Base-by-base conservation (phyloP, 306 rosid genomes). In the Dryas octopetala region DNA sequence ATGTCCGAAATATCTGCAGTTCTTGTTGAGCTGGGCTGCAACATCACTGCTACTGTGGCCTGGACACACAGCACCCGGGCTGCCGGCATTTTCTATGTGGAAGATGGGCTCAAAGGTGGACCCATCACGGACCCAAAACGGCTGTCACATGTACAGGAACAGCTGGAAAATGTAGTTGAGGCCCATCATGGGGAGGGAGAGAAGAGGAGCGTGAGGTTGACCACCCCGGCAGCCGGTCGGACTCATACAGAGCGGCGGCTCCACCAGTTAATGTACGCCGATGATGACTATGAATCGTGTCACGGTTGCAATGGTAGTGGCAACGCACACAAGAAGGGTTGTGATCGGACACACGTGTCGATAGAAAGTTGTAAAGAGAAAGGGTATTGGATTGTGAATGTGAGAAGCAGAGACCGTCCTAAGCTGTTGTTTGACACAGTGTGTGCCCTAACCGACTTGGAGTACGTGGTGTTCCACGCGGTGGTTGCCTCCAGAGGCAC, bases 401-500 rank as follows among this genome's bases (percentile, higher is more conserved):
- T 96, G 19, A 79, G 74, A 38, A 75, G 99, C 44, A 81, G 85
- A 63, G 99, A 92, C 73, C 86, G 97, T 1, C 93, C 97, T 0
- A 96, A 88, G 80, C 85, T 96, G 28, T 54, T 92, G 73, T 92
- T 96, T 45, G 99, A 96, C 78, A 96, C 98, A 0, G 78, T 96
- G 2, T 96, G 97, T 15, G 96, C 89, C 0, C 82, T 96, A 5
- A 90, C 96, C 0, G 93, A 90, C 78, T 79, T 90, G 89, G 81
- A 89, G 7, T 90, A 90, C 40, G 87, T 82, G 0, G 99, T 95
- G 57, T 92, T 90, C 78, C 99, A 95, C 19, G 99, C 96, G 5
- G 91, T 90, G 53, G 87, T 96, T 63, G 74, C 86, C n/a, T 92
- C 98, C 46, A 76, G 76, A 60, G 88, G 81, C 57, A 78, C 77